Conservation (phyloP, 2,329 filamentous ascomycete species). For the Fusarium nodosum region DNA sequence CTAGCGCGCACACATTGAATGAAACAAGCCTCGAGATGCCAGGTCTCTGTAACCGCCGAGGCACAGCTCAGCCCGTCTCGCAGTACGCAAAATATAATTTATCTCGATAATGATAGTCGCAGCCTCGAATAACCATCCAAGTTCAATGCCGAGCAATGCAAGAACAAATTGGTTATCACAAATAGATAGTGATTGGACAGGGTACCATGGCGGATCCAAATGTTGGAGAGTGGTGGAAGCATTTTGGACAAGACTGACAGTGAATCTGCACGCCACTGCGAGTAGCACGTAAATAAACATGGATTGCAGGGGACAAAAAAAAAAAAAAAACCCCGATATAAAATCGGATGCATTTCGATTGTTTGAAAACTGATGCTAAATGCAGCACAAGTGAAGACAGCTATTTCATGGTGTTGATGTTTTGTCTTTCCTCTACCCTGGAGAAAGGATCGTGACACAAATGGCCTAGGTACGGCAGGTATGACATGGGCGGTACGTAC, state of each 20-base stretch:
- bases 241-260: conserved; percentile 20
- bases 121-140: conserved; percentile 8
- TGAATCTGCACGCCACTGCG: conserved; percentile 26
- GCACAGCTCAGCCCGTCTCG: conserved; percentile 1
- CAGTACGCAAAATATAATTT: not conserved
- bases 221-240: conserved; percentile 8
- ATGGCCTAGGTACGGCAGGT: no score
- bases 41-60: conserved; percentile 3
- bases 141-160: conserved; percentile 10
- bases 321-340: not conserved
- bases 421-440: conserved; percentile 10
- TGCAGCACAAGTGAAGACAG: not conserved
- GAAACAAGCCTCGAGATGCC: conserved; percentile 12
- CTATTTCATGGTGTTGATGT: not conserved
- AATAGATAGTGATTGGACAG: conserved; percentile 31
- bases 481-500: no score
- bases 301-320: not conserved
- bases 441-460: not conserved
- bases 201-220: not conserved
- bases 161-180: conserved; percentile 27
- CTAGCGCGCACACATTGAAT: conserved; percentile 7
- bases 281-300: not conserved
- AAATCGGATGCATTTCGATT: conserved; percentile 10
- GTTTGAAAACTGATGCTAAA: not conserved
- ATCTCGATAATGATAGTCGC: not conserved